phyloP scores from a whole-genome alignment of 805 yeast genomes.

The Lipomyces mesembrius region DNA sequence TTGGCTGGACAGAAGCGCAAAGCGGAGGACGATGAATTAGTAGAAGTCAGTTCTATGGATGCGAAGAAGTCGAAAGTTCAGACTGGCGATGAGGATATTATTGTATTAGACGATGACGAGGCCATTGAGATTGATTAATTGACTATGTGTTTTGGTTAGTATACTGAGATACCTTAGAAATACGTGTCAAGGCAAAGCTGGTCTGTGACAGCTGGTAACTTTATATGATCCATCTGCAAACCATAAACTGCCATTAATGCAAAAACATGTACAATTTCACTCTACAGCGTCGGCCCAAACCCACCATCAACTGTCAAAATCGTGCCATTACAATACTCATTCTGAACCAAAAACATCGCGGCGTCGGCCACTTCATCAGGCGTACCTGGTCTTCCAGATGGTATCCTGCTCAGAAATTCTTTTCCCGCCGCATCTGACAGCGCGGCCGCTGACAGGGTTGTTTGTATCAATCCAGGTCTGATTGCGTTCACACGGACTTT shows the following conservation, averaged over 20 bases:
- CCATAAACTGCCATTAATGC: constrained; percentile 1
- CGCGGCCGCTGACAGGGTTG: constrained; percentile 57
- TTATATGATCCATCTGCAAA: not conserved
- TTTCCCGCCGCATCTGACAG: constrained; percentile 6
- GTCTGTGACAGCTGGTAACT: not conserved
- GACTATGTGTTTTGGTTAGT: not conserved
- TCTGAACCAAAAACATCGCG: constrained; percentile 37
- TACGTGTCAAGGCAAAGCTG: not conserved
- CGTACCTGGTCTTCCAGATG: constrained; percentile 31
- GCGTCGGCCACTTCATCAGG: constrained; percentile 39
- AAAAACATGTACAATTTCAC: not conserved
- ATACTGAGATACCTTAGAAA: not conserved
- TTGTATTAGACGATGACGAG: constrained; percentile 39
- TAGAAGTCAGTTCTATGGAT: not conserved
- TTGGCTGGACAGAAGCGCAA: constrained; percentile 18
- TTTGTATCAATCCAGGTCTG: constrained; percentile 69
- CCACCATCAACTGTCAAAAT: constrained; percentile 38
- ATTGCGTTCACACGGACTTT: constrained; percentile 66
- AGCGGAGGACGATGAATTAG: constrained; percentile 17
- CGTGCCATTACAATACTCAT: constrained; percentile 38
- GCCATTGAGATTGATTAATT: constrained; percentile 33
- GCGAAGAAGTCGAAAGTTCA: constrained; percentile 24
- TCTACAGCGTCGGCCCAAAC: constrained; percentile 10
- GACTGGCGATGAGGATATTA: constrained; percentile 19
- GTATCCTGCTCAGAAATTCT: constrained; percentile 24